These are phyloP conservation scores for Moricandia arvensis DNA, from an alignment of 345 rosid species.

Conservation along the genomic window DNA sequence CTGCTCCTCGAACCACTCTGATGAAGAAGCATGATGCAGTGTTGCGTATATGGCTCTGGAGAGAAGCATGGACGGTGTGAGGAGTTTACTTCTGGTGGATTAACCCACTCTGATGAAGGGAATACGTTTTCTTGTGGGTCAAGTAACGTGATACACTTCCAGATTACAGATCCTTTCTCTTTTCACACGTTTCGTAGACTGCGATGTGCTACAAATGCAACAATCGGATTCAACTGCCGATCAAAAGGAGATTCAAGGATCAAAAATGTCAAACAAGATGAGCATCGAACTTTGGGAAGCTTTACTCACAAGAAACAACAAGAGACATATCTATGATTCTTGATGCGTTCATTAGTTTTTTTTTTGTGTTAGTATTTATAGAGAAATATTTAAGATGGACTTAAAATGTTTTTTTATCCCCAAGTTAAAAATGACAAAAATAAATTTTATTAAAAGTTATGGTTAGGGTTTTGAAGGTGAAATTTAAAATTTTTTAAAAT, in stretches of 20 bases:
- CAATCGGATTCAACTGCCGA: too few species aligned
- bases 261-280: too few species aligned
- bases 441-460: too few species aligned
- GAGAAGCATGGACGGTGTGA: constrained; percentile 83
- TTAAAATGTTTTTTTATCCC: too few species aligned
- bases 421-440: too few species aligned
- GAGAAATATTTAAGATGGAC: too few species aligned
- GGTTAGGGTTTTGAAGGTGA: too few species aligned
- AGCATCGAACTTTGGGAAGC: constrained; percentile 30
- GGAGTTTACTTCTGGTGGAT: constrained; percentile 67
- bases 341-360: neutral
- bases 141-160: constrained; percentile 22
- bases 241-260: too few species aligned
- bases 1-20: too few species aligned
- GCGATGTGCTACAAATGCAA: neutral
- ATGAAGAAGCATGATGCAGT: too few species aligned
- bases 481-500: too few species aligned
- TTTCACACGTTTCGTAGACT: neutral
- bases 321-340: constrained; percentile 38
- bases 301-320: constrained; percentile 38
- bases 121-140: constrained; percentile 20
- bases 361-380: too few species aligned
- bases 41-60: constrained; percentile 62
- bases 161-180: neutral
- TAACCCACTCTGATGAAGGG: constrained; percentile 59